phyloP scores from a whole-genome alignment of 2,329 filamentous ascomycete species.

The Trichophyton mentagrophytes region DNA sequence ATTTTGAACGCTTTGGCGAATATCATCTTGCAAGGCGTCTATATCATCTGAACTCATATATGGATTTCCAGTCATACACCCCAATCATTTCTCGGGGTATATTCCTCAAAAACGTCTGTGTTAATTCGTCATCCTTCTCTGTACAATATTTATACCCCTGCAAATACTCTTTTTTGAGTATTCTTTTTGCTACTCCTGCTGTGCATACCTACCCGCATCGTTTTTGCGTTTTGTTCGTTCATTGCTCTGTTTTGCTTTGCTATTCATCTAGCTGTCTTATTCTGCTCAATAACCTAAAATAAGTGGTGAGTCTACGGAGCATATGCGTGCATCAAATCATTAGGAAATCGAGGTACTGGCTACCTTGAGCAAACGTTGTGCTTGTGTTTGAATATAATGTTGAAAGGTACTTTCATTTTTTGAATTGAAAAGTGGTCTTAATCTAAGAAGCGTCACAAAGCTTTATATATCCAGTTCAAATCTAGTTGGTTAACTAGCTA shows the following conservation, averaged over 20 bases:
- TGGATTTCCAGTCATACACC: not conserved
- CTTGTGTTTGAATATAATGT: not conserved
- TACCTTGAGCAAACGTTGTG: not conserved
- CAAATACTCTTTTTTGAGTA: not conserved
- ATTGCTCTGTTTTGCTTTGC: not conserved
- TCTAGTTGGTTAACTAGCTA: not conserved
- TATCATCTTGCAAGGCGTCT: not conserved
- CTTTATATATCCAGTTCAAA: no score
- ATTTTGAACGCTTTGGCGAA: not conserved
- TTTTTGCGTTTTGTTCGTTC: not conserved
- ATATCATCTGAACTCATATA: constrained; percentile 1
- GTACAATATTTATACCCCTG: constrained; percentile 4
- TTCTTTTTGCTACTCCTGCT: not conserved
- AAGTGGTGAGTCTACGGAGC: not conserved
- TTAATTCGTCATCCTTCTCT: not conserved
- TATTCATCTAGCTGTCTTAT: not conserved
- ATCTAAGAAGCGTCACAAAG: no score
- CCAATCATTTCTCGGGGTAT: not conserved
- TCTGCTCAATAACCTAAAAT: not conserved
- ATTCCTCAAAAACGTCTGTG: not conserved
- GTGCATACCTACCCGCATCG: not conserved
- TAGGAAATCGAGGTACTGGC: not conserved
- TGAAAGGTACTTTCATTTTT: not conserved
- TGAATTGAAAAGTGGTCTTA: not conserved
- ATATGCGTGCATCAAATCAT: not conserved